Evolutionary conservation across 1,284 basidiomycete genomes (phyloP).

Genomic region (Xanthoconium separans): DNA sequence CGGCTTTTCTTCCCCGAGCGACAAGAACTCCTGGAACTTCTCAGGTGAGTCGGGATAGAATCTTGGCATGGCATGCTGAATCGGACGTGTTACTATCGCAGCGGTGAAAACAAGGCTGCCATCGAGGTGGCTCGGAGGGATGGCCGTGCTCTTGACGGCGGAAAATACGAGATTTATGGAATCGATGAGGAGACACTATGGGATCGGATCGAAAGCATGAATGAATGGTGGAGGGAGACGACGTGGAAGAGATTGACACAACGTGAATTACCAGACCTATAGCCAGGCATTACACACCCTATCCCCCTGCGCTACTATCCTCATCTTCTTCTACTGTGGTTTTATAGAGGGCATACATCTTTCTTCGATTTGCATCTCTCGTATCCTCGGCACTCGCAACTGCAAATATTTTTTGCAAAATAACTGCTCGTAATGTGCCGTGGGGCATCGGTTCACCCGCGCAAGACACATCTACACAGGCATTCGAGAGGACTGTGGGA

Average conservation of each 20-base stretch:
- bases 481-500: conserved; percentile 45
- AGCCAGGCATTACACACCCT: conserved; percentile 1
- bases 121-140: conserved; percentile 77
- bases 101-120: conserved; percentile 82
- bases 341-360: conserved; percentile 82
- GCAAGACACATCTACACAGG: conserved; percentile 44
- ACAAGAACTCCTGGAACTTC: conserved; percentile 69
- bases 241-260: conserved; percentile 84
- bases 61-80: conserved; percentile 5
- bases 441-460: conserved; percentile 38
- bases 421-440: conserved; percentile 48
- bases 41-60: conserved; percentile 47
- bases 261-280: conserved; percentile 86
- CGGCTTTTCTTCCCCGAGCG: conserved; percentile 84
- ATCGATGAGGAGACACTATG: conserved; percentile 82
- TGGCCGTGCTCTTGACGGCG: conserved; percentile 59
- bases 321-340: conserved; percentile 50
- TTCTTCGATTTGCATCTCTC: conserved; percentile 76
- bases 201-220: conserved; percentile 75
- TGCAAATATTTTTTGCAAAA: conserved; percentile 72
- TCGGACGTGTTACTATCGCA: conserved; percentile 28
- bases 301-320: conserved; percentile 20
- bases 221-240: conserved; percentile 92
- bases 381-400: conserved; percentile 74
- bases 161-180: conserved; percentile 87